Evolutionary conservation across 192 early-diverging fungal genomes (phyloP), one percentile per base, ranked within the genome.

Genomic region (Linnemannia zychae): DNA sequence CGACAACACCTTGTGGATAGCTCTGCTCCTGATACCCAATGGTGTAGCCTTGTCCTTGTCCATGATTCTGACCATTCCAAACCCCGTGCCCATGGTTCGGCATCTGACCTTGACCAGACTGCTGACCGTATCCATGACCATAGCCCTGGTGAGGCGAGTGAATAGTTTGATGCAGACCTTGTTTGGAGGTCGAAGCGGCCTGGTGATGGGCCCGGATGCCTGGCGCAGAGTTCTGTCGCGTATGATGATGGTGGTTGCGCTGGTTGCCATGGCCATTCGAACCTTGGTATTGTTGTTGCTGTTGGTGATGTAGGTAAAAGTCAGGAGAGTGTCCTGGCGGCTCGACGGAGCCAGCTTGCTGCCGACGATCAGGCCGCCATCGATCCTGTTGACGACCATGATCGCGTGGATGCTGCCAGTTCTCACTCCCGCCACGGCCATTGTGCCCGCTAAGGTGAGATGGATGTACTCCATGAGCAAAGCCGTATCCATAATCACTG

Each of bases 341-440:
- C 28, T 73, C 57, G 5, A 37, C 44, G 31, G 77, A 17, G 1
- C 20, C 18, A 7, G 48, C 49, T 15, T 67, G 77, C 37, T 37
- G 49, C n/a, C 44, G 67, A 17, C 33, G 71, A 36, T 50, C 47
- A 15, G 47, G 31, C 49, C 28, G 24, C 67, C n/a, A 44, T 33
- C 44, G 74, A 48, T 50, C 24, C 33, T 63, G 66, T 7, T 49
- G 75, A n/a, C 67, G 75, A 22, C 48, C 66, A 36, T 68, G 74
- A 9, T 77, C 67, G 66, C 70, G 37, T 44, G 47, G n/a, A 63
- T 31, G 38, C 53, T 78, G 69, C 77, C 67, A 78, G 40, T 78
- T 53, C 24, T 78, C 75, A n/a, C 67, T 71, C n/a, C 77, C 77
- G 37, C 16, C 65, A 4, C 77, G n/a, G 17, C 28, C 52, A 18